A percentile compares a stretch with the other conserved stretches of the same genome.
Evolutionary conservation across 176 grass and related monocot species (phyloP).

Genomic region (Poa annua): DNA sequence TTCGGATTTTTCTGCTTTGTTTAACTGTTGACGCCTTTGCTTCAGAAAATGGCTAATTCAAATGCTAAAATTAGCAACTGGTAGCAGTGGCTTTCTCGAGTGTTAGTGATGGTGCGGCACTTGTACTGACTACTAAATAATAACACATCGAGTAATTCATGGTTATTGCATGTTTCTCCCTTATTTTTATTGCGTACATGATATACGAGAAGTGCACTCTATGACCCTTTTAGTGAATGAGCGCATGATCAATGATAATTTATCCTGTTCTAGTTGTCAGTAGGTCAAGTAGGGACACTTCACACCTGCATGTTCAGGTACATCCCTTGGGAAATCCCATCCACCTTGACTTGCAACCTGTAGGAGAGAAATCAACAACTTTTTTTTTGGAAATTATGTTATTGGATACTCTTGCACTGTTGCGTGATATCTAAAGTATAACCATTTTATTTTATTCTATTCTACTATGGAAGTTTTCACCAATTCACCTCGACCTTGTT

Average conservation of each 20-base stretch:
- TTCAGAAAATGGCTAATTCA: constrained; percentile 9
- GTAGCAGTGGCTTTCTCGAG: background rate
- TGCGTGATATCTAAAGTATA: background rate
- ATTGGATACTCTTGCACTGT: constrained; percentile 19
- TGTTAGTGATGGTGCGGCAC: background rate
- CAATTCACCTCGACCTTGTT: background rate
- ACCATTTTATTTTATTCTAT: background rate
- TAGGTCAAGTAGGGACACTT: background rate
- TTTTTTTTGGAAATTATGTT: background rate
- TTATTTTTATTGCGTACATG: background rate
- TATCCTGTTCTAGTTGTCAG: constrained; percentile 12
- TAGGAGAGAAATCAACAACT: background rate
- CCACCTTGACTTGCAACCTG: constrained; percentile 1
- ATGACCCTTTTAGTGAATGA: constrained; percentile 1
- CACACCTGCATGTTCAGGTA: constrained; percentile 1
- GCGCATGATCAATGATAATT: background rate
- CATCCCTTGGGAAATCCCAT: background rate
- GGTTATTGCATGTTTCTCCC: constrained; percentile 15
- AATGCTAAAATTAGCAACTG: constrained; percentile 17
- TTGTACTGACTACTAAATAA: constrained; percentile 28
- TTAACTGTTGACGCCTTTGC: background rate
- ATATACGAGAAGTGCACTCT: background rate
- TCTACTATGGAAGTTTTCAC: background rate
- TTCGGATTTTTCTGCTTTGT: constrained; percentile 25
- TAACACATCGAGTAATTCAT: background rate